Conservation (phyloP, 202 grass and related monocot genomes). For the Hordeum pubiflorum region DNA sequence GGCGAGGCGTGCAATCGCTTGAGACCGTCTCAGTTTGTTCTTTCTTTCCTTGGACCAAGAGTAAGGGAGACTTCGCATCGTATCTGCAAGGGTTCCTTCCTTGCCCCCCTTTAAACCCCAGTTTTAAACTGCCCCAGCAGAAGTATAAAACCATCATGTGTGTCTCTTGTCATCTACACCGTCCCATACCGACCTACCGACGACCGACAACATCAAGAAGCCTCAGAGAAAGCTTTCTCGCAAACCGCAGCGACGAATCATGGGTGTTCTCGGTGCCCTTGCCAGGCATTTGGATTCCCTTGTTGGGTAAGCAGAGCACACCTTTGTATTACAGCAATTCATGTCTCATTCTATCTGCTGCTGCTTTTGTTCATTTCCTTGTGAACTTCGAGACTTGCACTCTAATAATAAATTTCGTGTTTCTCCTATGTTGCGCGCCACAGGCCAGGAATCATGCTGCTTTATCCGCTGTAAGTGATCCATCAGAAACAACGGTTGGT, state of each 20-base stretch:
- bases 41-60: constrained; percentile 63
- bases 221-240: neutral
- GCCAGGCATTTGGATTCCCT: constrained; percentile 67
- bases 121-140: constrained; percentile 9
- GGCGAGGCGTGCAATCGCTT: constrained; percentile 20
- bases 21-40: constrained; percentile 40
- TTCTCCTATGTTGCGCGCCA: neutral
- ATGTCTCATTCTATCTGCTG: neutral
- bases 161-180: constrained; percentile 44
- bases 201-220: neutral
- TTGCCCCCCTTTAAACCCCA: constrained; percentile 27
- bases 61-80: constrained; percentile 65
- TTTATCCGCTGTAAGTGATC: constrained; percentile 88
- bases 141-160: constrained; percentile 35
- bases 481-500: neutral
- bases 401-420: constrained; percentile 1
- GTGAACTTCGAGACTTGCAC: neutral
- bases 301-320: constrained; percentile 54
- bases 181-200: neutral
- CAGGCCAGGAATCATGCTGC: constrained; percentile 80
- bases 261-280: constrained; percentile 73
- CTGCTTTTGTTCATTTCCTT: neutral
- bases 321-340: neutral
- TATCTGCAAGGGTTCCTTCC: constrained; percentile 66
- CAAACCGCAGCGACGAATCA: constrained; percentile 9